These are phyloP conservation scores for Ailanthus altissimus DNA, from an alignment of 345 rosid species.

Conservation along the genomic window DNA sequence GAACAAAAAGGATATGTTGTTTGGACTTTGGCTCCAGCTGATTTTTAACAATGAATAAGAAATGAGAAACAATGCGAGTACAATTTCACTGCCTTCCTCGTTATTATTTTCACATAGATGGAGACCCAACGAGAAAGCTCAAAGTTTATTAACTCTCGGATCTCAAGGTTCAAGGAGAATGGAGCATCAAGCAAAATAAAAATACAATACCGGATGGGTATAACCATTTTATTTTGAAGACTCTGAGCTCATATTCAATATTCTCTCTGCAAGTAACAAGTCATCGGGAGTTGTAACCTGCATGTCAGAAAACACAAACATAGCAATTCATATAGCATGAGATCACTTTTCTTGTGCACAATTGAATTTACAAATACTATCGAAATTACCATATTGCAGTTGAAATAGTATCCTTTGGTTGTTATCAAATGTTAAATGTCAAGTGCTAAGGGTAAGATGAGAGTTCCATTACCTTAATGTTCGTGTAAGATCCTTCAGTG, in stretches of 20 bases:
- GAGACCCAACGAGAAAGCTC: too few relatives aligned
- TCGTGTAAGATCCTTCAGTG: conserved; percentile 91
- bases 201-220: not conserved
- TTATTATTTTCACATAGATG: too few relatives aligned
- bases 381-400: not conserved
- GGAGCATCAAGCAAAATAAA: not conserved
- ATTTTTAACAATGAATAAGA: conserved; percentile 22
- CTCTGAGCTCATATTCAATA: conserved; percentile 43
- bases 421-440: not conserved
- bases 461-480: conserved; percentile 64
- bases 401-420: not conserved
- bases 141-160: not conserved
- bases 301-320: conserved; percentile 6
- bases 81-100: not conserved
- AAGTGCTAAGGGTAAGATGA: not conserved
- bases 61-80: not conserved
- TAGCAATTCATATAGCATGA: not conserved
- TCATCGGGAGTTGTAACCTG: conserved; percentile 97
- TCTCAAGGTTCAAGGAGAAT: not conserved
- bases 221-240: not conserved
- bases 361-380: not conserved
- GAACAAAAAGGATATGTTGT: conserved; percentile 16
- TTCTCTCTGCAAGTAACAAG: conserved; percentile 82
- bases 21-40: conserved; percentile 23
- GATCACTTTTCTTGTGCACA: not conserved